Conservation (phyloP, 768 basidiomycete species). For the Daedalea quercina region DNA sequence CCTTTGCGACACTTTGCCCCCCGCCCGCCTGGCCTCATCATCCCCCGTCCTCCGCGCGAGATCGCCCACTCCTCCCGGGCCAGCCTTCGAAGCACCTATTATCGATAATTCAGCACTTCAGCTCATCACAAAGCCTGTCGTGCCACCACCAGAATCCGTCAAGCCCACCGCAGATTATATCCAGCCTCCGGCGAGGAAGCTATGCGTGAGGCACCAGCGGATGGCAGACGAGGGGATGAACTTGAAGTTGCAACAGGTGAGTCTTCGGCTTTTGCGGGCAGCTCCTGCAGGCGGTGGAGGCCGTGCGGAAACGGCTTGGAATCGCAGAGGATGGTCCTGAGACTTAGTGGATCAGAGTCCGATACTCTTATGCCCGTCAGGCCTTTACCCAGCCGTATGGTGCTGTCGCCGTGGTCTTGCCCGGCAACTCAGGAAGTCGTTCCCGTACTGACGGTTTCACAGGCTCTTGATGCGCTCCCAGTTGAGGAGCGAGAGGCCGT, state of each 20-base stretch:
- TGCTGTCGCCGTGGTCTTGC: neutral
- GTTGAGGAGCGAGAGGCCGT: constrained; percentile 81
- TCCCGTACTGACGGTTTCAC: constrained; percentile 2
- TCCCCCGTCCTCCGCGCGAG: constrained; percentile 10
- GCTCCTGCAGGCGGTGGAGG: neutral
- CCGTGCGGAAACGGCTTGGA: neutral
- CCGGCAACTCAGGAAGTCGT: neutral
- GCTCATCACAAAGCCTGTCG: constrained; percentile 2
- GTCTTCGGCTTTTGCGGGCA: constrained; percentile 16
- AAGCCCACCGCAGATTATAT: constrained; percentile 7
- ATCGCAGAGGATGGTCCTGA: neutral
- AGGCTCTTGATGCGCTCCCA: constrained; percentile 90
- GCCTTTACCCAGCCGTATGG: too few relatives aligned
- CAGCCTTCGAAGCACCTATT: constrained; percentile 21
- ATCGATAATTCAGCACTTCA: constrained; percentile 10
- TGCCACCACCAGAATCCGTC: neutral
- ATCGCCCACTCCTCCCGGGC: constrained; percentile 17
- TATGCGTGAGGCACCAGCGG: constrained; percentile 89
- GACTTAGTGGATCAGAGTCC: too few relatives aligned
- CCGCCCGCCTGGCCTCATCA: constrained; percentile 43
- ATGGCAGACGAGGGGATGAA: constrained; percentile 97
- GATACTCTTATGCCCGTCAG: too few relatives aligned
- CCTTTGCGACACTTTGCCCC: constrained; percentile 68
- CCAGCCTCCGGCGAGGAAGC: constrained; percentile 51
- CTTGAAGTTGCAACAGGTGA: constrained; percentile 82